phyloP scores from a whole-genome alignment of 768 basidiomycete genomes.

The Cystofilobasidium bisporidii region DNA sequence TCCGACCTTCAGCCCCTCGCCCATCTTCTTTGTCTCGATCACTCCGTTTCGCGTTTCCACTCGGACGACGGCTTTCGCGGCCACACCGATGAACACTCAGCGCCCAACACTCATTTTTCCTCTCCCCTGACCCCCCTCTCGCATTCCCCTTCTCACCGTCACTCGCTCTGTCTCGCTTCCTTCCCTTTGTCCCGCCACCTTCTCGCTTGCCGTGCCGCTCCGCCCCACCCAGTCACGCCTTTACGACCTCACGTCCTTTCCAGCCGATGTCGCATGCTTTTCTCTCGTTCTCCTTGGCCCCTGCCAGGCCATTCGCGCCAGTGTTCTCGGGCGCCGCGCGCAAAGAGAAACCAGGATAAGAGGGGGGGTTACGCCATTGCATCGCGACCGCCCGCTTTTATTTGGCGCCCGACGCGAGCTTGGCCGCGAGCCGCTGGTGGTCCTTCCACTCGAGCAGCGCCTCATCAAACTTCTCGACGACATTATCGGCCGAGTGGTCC shows the following conservation, averaged over 20 bases:
- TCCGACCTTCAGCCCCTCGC: too few relatives aligned
- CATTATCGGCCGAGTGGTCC: constrained; percentile 57
- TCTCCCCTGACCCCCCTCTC: neutral
- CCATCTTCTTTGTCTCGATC: too few relatives aligned
- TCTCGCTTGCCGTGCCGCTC: neutral
- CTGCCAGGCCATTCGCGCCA: too few relatives aligned
- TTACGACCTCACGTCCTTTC: neutral
- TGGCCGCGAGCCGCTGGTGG: constrained; percentile 24
- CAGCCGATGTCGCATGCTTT: neutral
- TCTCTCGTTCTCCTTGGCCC: neutral
- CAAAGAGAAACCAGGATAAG: too few relatives aligned
- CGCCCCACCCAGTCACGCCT: neutral
- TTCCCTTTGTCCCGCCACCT: neutral
- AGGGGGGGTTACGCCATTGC: too few relatives aligned
- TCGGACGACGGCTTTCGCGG: too few relatives aligned
- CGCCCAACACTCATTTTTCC: neutral
- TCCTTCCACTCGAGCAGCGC: constrained; percentile 42
- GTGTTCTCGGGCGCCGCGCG: too few relatives aligned
- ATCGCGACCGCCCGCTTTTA: too few relatives aligned
- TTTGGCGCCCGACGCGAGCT: too few relatives aligned
- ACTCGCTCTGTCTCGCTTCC: neutral
- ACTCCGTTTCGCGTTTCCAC: too few relatives aligned
- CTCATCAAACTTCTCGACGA: constrained; percentile 43
- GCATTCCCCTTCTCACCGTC: neutral
- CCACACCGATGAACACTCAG: too few relatives aligned